Base-by-base conservation (phyloP, 305 asterid genomes). In the Plantago coronopus region DNA sequence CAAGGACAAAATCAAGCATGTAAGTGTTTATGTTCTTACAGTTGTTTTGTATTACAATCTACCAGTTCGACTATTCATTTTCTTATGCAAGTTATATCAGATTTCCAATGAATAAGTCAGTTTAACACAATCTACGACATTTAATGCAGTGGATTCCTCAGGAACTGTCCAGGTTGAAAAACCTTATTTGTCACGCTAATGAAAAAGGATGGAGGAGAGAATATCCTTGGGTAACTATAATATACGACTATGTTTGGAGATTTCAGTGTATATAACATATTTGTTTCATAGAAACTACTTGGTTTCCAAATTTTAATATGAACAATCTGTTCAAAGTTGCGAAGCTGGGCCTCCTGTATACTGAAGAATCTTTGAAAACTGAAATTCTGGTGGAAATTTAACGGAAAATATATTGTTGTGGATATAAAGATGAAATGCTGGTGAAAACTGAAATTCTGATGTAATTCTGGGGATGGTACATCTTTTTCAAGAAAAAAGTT, bases 191-290 rank as follows among this genome's bases (percentile, higher is more conserved):
- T 15, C 81, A 45, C 17, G 91, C 96, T 71, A 83, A 85, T 70
- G 97, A 85, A 71, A 86, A 89, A 84, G 98, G 98, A 62, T 74
- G 94, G 85, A 87, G 89, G 69, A 62, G 73, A 4, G 78, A 84
- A 89, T 91, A 91, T 91, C 98, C 97, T 84, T 86, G 42, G 19
- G 56, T 76, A 59, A 54, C 48, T 67, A 27, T 55, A 45, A 49
- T 63, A n/a, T n/a, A n/a, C n/a, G n/a, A n/a, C n/a, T 44, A 64
- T 29, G 53, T 42, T 11, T 10, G 3, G 29, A 7, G 11, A 47
- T n/a, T 54, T 59, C 54, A 22, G 12, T 18, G 15, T 15, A 17
- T 49, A 19, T 25, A 17, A 22, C 49, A 50, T 51, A 11, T 16
- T 37, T 48, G 49, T 17, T 20, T 22, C 27, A 17, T 18, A 25